A percentile compares a stretch with the other conserved stretches of the same genome.
Evolutionary conservation across 257 asterid species (phyloP).

Genomic region (Petunia secreta): DNA sequence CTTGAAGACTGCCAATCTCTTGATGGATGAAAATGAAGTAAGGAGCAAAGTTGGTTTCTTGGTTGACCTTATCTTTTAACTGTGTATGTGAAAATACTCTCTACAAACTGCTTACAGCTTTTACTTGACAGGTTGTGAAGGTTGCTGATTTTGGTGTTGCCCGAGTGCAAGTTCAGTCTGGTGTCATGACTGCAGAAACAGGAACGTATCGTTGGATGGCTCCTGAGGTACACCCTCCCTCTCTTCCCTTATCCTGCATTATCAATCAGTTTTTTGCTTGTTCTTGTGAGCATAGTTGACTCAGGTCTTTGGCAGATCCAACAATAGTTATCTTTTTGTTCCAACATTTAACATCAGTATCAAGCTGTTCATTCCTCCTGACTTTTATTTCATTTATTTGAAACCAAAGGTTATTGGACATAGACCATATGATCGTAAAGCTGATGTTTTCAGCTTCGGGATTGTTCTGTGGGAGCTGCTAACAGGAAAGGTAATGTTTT

Average conservation of each 20-base stretch:
- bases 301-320: not conserved
- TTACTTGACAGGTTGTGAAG: slow-evolving; percentile 69
- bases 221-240: slow-evolving; percentile 64
- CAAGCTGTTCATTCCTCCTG: slow-evolving; percentile 17
- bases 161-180: slow-evolving; percentile 74
- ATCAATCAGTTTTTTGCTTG: not conserved
- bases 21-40: slow-evolving; percentile 82
- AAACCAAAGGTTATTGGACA: slow-evolving; percentile 75
- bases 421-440: slow-evolving; percentile 77
- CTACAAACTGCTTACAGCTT: not conserved
- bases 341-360: not conserved
- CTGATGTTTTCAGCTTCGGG: slow-evolving; percentile 85
- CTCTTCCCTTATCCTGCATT: not conserved
- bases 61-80: not conserved
- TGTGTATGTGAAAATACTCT: not conserved
- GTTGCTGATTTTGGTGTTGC: slow-evolving; percentile 92
- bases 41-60: slow-evolving; percentile 29
- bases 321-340: not conserved
- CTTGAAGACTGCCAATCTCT: slow-evolving; percentile 86
- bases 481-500: slow-evolving; percentile 68
- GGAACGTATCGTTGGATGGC: slow-evolving; percentile 99
- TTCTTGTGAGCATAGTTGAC: not conserved
- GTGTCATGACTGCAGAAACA: slow-evolving; percentile 95
- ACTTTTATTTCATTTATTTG: slow-evolving; percentile 24
- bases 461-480: slow-evolving; percentile 82